Base-by-base conservation (phyloP, 345 rosid species). In the Eutrema heterophyllum region DNA sequence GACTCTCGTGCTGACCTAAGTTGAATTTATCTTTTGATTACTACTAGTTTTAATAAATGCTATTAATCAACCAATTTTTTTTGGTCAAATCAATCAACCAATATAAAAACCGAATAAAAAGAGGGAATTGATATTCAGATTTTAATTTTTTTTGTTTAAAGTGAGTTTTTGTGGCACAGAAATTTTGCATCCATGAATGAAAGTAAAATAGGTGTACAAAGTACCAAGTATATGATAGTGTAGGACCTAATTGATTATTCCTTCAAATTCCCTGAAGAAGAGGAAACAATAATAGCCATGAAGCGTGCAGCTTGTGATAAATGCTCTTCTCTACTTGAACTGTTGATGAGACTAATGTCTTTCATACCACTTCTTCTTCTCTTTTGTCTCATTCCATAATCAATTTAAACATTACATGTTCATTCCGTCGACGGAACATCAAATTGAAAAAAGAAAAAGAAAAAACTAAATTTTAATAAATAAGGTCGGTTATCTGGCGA, bases 241-340 rank as follows among this genome's bases (percentile, higher is more conserved):
- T 76, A 70, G 80, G 80, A 70, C 75, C 80, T 55, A 32, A 45
- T 21, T 64, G 53, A 70, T 38, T 38, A 12, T 13, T 21, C 52
- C 3, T 26, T 38, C 66, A 63, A 54, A 70, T 76, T 45, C 71
- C 80, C 80, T 76, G 39, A 21, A 0, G 38, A 63, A 76, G 57
- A 76, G 80, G 80, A 63, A n/a, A 76, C 65, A 55, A 76, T 70
- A 18, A 71, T 54, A 70, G 27, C 80, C 80, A 70, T 69, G 79
- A 69, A 75, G 74, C 70, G 7, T 58, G 64, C 70, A 75, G 64
- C 27, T 36, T 76, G 70, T 69, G 27, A 61, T 76, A 35, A 76
- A 76, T 76, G 65, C 73, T 43, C 68, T 67, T 68, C 68, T 41
- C 63, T 75, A 50, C 73, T 67, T n/a, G 26, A 71, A 50, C 32